Conservation (phyloP, 2,329 filamentous ascomycete genomes). For the Penicillium sp. region DNA sequence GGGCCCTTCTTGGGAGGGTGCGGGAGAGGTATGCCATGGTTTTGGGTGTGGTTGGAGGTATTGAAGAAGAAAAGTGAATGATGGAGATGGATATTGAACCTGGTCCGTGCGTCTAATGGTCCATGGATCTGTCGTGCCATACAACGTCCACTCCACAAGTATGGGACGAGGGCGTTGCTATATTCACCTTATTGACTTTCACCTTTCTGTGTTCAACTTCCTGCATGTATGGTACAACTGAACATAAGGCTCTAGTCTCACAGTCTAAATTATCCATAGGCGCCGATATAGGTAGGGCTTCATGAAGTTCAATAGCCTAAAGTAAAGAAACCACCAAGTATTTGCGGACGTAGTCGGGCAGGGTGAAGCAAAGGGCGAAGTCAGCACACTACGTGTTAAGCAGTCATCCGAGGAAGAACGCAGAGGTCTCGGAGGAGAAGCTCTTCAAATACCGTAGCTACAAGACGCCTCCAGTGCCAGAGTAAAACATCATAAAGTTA, state of each 20-base stretch:
- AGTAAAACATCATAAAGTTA: background rate
- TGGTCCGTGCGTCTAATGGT: conserved; percentile 6
- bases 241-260: no score
- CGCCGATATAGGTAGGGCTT: no score
- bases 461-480: background rate
- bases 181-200: background rate
- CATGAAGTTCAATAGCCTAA: no score
- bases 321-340: no score
- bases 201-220: background rate
- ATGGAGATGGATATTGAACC: conserved; percentile 5
- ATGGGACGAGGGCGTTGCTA: background rate
- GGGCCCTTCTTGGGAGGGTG: conserved; percentile 3
- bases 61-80: background rate
- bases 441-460: no score
- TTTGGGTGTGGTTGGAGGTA: background rate
- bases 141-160: background rate
- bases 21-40: conserved; percentile 18
- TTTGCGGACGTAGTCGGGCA: no score
- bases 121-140: background rate
- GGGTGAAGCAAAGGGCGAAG: no score
- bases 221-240: no score
- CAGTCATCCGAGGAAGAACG: no score
- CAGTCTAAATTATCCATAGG: no score
- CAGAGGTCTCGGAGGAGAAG: no score
- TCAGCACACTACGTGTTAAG: no score